phyloP scores from a whole-genome alignment of 805 yeast genomes.

The Yarrowia divulgata region DNA sequence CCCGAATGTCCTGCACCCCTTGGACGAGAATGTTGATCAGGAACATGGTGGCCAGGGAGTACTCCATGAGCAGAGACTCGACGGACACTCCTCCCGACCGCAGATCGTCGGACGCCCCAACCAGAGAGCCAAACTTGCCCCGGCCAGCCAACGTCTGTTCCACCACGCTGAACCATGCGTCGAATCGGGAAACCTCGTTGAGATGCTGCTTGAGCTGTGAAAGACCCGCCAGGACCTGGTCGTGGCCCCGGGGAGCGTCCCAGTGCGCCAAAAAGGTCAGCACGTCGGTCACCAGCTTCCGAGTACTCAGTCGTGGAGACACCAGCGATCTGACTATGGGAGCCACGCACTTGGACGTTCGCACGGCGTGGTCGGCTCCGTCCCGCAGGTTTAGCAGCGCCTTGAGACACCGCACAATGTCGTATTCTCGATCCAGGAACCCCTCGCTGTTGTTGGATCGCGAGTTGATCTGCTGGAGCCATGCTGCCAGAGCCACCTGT shows the following conservation, averaged over 20 bases:
- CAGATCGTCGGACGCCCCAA: constrained; percentile 89
- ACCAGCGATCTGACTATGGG: constrained; percentile 75
- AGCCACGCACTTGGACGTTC: constrained; percentile 57
- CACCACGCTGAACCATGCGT: constrained; percentile 73
- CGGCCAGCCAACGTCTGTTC: constrained; percentile 78
- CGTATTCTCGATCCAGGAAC: constrained; percentile 71
- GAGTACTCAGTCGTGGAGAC: constrained; percentile 76
- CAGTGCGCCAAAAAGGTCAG: constrained; percentile 63
- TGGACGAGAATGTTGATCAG: constrained; percentile 66
- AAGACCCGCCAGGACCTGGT: constrained; percentile 62
- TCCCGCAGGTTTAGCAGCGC: constrained; percentile 70
- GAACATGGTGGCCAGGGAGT: constrained; percentile 71
- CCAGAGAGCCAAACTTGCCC: constrained; percentile 88
- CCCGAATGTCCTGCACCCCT: constrained; percentile 45
- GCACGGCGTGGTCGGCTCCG: constrained; percentile 64
- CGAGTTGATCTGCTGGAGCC: constrained; percentile 59
- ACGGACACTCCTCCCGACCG: constrained; percentile 59
- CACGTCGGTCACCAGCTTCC: constrained; percentile 82
- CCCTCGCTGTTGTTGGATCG: constrained; percentile 51
- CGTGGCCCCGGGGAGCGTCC: constrained; percentile 58
- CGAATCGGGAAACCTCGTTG: constrained; percentile 56
- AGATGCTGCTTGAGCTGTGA: constrained; percentile 55
- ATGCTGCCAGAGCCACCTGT: constrained; percentile 73
- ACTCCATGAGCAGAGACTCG: constrained; percentile 73
- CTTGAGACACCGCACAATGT: constrained; percentile 77